These are phyloP conservation scores for Endocalyx cinctus DNA, from an alignment of 2,329 filamentous ascomycete species.

Conservation along the genomic window DNA sequence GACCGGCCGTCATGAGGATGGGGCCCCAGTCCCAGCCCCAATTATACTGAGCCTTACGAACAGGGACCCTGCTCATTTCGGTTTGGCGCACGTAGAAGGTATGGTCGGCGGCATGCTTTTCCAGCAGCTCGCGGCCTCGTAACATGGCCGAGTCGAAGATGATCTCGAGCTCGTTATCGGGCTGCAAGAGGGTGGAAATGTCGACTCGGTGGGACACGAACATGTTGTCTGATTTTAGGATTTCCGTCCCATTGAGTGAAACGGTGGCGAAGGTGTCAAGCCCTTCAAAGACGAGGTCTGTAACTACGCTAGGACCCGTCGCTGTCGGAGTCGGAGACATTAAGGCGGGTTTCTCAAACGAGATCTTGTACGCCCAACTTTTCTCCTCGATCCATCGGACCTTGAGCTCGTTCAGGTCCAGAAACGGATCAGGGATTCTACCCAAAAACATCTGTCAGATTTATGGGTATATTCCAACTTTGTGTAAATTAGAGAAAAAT, in stretches of 20 bases:
- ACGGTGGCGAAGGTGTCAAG: constrained; percentile 61
- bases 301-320: constrained; percentile 17
- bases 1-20: constrained; percentile 55
- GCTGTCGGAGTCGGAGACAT: constrained; percentile 1
- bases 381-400: constrained; percentile 60
- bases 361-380: constrained; percentile 52
- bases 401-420: constrained; percentile 56
- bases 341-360: constrained; percentile 24
- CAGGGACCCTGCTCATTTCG: constrained; percentile 39
- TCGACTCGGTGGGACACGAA: constrained; percentile 54
- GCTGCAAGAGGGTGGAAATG: constrained; percentile 38
- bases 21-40: constrained; percentile 73
- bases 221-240: constrained; percentile 59
- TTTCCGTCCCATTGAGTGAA: constrained; percentile 45
- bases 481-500: neutral
- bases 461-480: neutral
- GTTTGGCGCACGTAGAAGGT: constrained; percentile 48
- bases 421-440: constrained; percentile 51
- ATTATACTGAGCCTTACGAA: constrained; percentile 65
- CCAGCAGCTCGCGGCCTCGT: constrained; percentile 47
- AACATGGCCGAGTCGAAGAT: constrained; percentile 51
- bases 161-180: constrained; percentile 47
- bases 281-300: constrained; percentile 56
- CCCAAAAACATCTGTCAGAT: constrained; percentile 6
- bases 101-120: constrained; percentile 49